These are phyloP conservation scores for Serendipita sp. DNA, from an alignment of 768 basidiomycete genomes.

Conservation along the genomic window DNA sequence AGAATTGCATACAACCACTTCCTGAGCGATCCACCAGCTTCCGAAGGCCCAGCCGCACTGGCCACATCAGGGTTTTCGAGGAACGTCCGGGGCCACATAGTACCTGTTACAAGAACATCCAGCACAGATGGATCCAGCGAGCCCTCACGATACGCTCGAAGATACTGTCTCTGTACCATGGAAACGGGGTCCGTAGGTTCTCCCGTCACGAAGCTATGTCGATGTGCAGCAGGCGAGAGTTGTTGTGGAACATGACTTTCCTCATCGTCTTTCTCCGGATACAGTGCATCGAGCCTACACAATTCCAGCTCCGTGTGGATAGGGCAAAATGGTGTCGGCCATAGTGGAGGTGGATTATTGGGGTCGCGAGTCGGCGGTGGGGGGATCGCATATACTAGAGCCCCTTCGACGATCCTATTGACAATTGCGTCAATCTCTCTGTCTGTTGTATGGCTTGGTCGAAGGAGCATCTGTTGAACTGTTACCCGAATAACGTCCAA, in stretches of 20 bases:
- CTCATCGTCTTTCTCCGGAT: neutral
- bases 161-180: conserved; percentile 21
- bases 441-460: conserved; percentile 22
- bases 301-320: conserved; percentile 26
- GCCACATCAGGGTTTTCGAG: conserved; percentile 65
- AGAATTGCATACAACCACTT: conserved; percentile 51
- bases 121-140: conserved; percentile 37
- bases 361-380: neutral
- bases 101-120: conserved; percentile 43
- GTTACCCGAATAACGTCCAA: conserved; percentile 9
- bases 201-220: conserved; percentile 15
- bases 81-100: conserved; percentile 57
- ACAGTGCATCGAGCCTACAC: conserved; percentile 4
- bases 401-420: conserved; percentile 54
- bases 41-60: conserved; percentile 44
- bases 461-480: conserved; percentile 3
- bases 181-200: conserved; percentile 11
- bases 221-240: neutral
- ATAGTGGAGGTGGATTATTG: conserved; percentile 26
- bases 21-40: conserved; percentile 33
- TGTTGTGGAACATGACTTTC: conserved; percentile 20
- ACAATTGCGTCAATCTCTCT: conserved; percentile 33
- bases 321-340: conserved; percentile 42
- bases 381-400: conserved; percentile 63
- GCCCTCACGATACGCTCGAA: conserved; percentile 48